These are phyloP conservation scores for Plasmopara viticola DNA, from an alignment of 352 stramenopile species.

Conservation along the genomic window DNA sequence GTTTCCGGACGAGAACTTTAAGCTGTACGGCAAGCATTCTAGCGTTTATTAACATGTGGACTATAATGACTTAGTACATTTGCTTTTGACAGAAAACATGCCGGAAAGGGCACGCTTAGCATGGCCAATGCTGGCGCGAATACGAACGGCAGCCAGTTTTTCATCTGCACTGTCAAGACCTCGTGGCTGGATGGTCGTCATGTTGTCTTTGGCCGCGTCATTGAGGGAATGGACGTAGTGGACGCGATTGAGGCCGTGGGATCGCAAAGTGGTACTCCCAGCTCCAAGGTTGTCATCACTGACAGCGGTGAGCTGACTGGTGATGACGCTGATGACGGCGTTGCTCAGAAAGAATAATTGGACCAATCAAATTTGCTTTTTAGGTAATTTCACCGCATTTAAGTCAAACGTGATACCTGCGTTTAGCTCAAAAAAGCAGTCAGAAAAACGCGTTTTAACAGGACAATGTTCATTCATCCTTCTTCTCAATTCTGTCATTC, in stretches of 20 bases:
- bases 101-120: slow-evolving; percentile 57
- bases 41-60: no score
- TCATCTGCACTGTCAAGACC: slow-evolving; percentile 93
- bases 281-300: slow-evolving; percentile 86
- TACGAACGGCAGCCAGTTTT: slow-evolving; percentile 97
- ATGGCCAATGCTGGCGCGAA: slow-evolving; percentile 84
- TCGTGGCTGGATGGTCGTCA: slow-evolving; percentile 86
- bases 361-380: neutral
- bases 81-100: slow-evolving; percentile 50
- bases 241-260: slow-evolving; percentile 94
- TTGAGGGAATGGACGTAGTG: slow-evolving; percentile 95
- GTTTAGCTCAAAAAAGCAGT: no score
- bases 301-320: slow-evolving; percentile 90
- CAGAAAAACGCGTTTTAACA: no score
- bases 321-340: slow-evolving; percentile 40
- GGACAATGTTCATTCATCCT: no score
- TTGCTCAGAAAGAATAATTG: slow-evolving; percentile 41
- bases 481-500: no score
- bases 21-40: slow-evolving; percentile 34
- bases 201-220: slow-evolving; percentile 92
- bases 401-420: no score
- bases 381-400: no score
- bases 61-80: slow-evolving; percentile 1
- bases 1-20: slow-evolving; percentile 85
- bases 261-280: slow-evolving; percentile 85